A percentile compares a stretch with the other conserved stretches of the same genome.
Conservation (phyloP, 257 asterid genomes). For the Echium plantagineum region DNA sequence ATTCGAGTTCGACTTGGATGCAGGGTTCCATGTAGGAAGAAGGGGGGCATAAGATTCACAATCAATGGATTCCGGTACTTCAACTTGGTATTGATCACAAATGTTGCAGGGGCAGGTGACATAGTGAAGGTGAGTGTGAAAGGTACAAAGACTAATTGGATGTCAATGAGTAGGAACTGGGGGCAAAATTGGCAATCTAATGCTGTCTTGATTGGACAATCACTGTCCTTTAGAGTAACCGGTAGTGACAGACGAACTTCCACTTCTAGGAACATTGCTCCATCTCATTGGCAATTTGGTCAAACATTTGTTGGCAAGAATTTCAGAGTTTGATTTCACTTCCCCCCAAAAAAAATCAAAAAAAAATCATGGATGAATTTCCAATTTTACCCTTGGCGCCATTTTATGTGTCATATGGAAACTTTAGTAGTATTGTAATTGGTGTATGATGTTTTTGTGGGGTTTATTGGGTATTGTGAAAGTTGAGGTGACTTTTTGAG, state of each 20-base stretch:
- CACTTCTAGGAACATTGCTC: conserved; percentile 70
- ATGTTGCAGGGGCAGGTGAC: conserved; percentile 91
- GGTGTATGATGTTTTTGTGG: conserved; percentile 19
- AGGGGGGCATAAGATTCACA: conserved; percentile 71
- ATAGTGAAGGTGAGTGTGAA: conserved; percentile 50
- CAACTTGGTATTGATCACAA: conserved; percentile 54
- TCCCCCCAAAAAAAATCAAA: background rate
- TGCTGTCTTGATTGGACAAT: conserved; percentile 42
- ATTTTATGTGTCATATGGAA: background rate
- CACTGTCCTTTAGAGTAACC: conserved; percentile 61
- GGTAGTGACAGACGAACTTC: conserved; percentile 66
- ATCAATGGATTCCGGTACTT: conserved; percentile 74
- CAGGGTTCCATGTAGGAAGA: conserved; percentile 72
- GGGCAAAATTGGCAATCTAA: conserved; percentile 91
- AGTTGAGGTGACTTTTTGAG: conserved; percentile 10
- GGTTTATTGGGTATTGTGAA: conserved; percentile 23
- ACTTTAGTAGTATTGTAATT: conserved; percentile 6
- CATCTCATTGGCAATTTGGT: conserved; percentile 69
- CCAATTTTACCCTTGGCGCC: conserved; percentile 3
- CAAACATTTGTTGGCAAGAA: conserved; percentile 75
- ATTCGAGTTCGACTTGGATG: background rate
- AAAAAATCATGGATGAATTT: background rate
- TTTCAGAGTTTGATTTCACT: conserved; percentile 62
- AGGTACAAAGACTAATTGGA: conserved; percentile 61
- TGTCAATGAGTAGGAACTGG: conserved; percentile 74